Conservation (phyloP, 148 eudicot species). For the Mesembryanthemum crystallinum region DNA sequence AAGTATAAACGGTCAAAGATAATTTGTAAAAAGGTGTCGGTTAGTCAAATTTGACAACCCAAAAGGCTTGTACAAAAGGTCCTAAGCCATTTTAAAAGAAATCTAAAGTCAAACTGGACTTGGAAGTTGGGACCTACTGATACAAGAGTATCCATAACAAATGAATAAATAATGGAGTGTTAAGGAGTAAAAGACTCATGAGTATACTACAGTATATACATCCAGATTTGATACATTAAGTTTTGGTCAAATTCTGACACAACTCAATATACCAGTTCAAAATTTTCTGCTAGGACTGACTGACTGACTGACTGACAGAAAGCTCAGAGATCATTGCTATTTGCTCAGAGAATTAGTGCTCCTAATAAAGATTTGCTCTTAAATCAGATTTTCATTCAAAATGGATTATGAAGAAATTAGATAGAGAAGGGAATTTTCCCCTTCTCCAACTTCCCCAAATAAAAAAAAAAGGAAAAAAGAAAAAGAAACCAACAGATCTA, state of each 20-base stretch:
- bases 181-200: too few relatives aligned
- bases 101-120: too few relatives aligned
- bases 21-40: too few relatives aligned
- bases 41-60: too few relatives aligned
- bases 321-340: neutral
- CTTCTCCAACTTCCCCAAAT: neutral
- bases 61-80: too few relatives aligned
- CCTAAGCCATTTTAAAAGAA: too few relatives aligned
- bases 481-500: neutral
- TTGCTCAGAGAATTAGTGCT: slow-evolving; percentile 7
- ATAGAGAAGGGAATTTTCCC: neutral
- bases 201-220: slow-evolving; percentile 24
- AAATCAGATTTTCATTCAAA: slow-evolving; percentile 10
- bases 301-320: slow-evolving; percentile 1
- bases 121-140: too few relatives aligned
- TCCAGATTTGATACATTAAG: slow-evolving; percentile 1
- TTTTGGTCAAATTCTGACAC: neutral
- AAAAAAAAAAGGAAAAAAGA: neutral
- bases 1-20: too few relatives aligned
- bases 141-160: too few relatives aligned
- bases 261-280: neutral
- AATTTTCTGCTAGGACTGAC: slow-evolving; percentile 2
- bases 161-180: too few relatives aligned
- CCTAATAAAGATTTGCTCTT: neutral
- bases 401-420: neutral